A percentile compares a stretch with the other conserved stretches of the same genome.
These are phyloP conservation scores for Parafenestella ontariensis DNA, from an alignment of 2,329 filamentous ascomycete species.

Conservation along the genomic window DNA sequence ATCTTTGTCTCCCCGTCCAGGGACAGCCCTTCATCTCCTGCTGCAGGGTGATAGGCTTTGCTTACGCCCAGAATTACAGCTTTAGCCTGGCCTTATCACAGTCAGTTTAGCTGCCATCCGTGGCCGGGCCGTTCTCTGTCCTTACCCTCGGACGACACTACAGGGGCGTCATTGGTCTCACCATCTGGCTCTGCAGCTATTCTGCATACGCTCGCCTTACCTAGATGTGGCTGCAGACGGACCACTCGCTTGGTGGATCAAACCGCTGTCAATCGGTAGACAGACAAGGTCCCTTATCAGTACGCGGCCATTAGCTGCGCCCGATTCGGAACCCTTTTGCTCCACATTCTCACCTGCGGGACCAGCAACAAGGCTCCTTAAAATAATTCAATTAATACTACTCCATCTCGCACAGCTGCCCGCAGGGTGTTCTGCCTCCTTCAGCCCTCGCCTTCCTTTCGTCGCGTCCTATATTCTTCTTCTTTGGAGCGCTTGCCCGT, in stretches of 20 bases:
- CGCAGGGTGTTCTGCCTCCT: conserved; percentile 17
- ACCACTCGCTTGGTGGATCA: conserved; percentile 31
- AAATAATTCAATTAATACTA: conserved; percentile 39
- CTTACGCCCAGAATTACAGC: conserved; percentile 35
- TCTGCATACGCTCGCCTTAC: conserved; percentile 20
- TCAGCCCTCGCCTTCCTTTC: conserved; percentile 13
- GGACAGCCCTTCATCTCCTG: conserved; percentile 15
- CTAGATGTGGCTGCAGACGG: conserved; percentile 30
- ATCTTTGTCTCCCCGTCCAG: not conserved
- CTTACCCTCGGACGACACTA: conserved; percentile 8
- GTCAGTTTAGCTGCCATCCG: conserved; percentile 14
- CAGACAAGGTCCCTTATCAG: conserved; percentile 43
- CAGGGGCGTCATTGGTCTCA: conserved; percentile 20
- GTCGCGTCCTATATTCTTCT: conserved; percentile 1
- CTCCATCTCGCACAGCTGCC: conserved; percentile 24
- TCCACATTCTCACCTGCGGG: conserved; percentile 34
- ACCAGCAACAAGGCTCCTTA: conserved; percentile 32
- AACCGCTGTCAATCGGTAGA: conserved; percentile 21
- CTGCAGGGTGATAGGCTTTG: conserved; percentile 22
- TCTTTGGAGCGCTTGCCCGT: not conserved
- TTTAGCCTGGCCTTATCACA: conserved; percentile 34
- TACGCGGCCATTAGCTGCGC: conserved; percentile 26
- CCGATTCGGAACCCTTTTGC: conserved; percentile 30
- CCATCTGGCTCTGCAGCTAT: conserved; percentile 15
- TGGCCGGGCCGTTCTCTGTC: conserved; percentile 15